phyloP scores from a whole-genome alignment of 2,329 filamentous ascomycete species.

The Aspergillus melleus region DNA sequence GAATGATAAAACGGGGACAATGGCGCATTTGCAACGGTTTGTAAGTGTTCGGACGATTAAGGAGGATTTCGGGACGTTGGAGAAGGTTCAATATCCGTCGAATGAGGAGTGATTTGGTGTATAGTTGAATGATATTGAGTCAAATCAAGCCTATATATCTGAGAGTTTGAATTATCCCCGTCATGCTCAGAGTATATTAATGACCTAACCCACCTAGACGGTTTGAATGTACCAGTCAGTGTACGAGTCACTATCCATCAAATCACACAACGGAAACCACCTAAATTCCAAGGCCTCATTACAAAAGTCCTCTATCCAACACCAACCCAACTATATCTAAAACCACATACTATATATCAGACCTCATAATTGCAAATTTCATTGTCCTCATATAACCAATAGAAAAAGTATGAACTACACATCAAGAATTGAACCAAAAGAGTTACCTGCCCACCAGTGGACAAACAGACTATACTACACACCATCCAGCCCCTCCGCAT shows the following conservation, averaged over 20 bases:
- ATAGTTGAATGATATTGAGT: not conserved
- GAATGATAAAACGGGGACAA: constrained; percentile 59
- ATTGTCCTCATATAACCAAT: not conserved
- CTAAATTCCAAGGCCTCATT: no score
- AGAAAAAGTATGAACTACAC: not conserved
- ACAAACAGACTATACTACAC: not conserved
- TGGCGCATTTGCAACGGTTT: constrained; percentile 52
- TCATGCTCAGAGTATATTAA: no score
- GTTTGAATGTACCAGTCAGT: no score
- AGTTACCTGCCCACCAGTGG: not conserved
- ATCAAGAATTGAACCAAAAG: not conserved
- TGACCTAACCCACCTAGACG: no score
- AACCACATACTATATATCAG: no score
- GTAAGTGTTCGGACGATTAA: constrained; percentile 55
- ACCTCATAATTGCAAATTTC: not conserved
- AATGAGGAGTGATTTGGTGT: constrained; percentile 11
- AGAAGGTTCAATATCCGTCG: constrained; percentile 24
- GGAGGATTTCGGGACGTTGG: constrained; percentile 47
- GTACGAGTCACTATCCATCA: no score
- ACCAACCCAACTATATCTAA: no score
- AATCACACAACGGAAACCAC: no score
- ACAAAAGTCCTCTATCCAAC: no score
- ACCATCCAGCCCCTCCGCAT: no score
- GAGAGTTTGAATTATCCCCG: no score
- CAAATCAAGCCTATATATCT: no score